Evolutionary conservation across 2,329 filamentous ascomycete species (phyloP).

Genomic region (Xylariales sp.): DNA sequence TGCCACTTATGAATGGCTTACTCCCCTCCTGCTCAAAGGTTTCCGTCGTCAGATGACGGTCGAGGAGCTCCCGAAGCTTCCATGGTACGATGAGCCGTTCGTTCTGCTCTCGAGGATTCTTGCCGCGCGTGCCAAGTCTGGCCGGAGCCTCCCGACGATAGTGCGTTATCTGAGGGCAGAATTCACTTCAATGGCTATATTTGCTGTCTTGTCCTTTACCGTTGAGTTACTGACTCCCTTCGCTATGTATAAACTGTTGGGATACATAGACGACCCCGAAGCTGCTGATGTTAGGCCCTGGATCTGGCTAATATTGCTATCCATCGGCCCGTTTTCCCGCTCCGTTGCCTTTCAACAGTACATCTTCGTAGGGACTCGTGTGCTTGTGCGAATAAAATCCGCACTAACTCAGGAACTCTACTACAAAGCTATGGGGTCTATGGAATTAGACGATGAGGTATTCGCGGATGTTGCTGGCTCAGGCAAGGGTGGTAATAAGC

Average conservation of each 20-base stretch:
- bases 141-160: slow-evolving; percentile 59
- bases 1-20: slow-evolving; percentile 63
- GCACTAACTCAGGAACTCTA: slow-evolving; percentile 70
- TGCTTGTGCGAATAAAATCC: slow-evolving; percentile 66
- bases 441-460: slow-evolving; percentile 67
- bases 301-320: slow-evolving; percentile 66
- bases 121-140: slow-evolving; percentile 56
- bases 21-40: slow-evolving; percentile 61
- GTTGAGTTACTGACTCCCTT: slow-evolving; percentile 65
- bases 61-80: slow-evolving; percentile 60
- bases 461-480: slow-evolving; percentile 52
- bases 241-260: slow-evolving; percentile 64
- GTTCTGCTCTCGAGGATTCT: slow-evolving; percentile 59
- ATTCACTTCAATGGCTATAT: slow-evolving; percentile 59
- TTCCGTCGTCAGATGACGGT: slow-evolving; percentile 58
- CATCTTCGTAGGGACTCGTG: slow-evolving; percentile 66
- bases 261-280: slow-evolving; percentile 61
- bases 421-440: slow-evolving; percentile 64
- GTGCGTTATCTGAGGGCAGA: slow-evolving; percentile 58
- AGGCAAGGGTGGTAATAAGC: slow-evolving; percentile 43
- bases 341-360: slow-evolving; percentile 67
- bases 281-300: slow-evolving; percentile 60
- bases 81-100: slow-evolving; percentile 67
- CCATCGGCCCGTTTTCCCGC: slow-evolving; percentile 60
- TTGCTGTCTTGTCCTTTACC: slow-evolving; percentile 52